phyloP scores from a whole-genome alignment of 2,329 filamentous ascomycete genomes.

The Phaeosphaeriaceae sp. region DNA sequence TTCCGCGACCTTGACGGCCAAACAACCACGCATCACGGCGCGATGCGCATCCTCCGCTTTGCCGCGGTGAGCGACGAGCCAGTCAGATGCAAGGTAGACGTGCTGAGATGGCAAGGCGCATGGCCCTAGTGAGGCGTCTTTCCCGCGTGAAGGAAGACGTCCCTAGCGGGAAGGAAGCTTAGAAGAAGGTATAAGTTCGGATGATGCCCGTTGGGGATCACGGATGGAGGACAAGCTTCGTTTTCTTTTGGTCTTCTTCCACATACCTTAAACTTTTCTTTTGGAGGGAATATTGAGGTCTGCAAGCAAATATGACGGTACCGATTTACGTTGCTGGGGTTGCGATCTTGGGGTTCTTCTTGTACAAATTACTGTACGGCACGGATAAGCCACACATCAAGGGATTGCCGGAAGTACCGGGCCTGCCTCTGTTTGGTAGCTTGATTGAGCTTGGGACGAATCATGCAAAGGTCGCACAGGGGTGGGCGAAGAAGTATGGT shows the following conservation, averaged over 20 bases:
- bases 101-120: slow-evolving; percentile 9
- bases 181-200: slow-evolving; percentile 14
- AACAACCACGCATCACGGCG: not conserved
- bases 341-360: slow-evolving; percentile 49
- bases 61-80: not conserved
- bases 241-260: not conserved
- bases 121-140: not conserved
- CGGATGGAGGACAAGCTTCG: not conserved
- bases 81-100: slow-evolving; percentile 11
- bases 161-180: not conserved
- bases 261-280: not conserved
- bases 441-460: slow-evolving; percentile 55
- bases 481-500: slow-evolving; percentile 57
- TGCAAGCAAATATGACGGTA: slow-evolving; percentile 39
- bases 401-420: slow-evolving; percentile 55
- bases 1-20: slow-evolving; percentile 20
- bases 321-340: slow-evolving; percentile 52
- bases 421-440: slow-evolving; percentile 56
- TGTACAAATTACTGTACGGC: slow-evolving; percentile 51
- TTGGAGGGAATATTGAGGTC: not conserved
- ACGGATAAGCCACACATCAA: slow-evolving; percentile 59
- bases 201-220: not conserved
- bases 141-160: not conserved
- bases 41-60: not conserved
- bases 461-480: slow-evolving; percentile 55